Evolutionary conservation across 768 basidiomycete species (phyloP), one percentile per base, ranked within the genome.

Genomic region (Mrakia hoshinonis): DNA sequence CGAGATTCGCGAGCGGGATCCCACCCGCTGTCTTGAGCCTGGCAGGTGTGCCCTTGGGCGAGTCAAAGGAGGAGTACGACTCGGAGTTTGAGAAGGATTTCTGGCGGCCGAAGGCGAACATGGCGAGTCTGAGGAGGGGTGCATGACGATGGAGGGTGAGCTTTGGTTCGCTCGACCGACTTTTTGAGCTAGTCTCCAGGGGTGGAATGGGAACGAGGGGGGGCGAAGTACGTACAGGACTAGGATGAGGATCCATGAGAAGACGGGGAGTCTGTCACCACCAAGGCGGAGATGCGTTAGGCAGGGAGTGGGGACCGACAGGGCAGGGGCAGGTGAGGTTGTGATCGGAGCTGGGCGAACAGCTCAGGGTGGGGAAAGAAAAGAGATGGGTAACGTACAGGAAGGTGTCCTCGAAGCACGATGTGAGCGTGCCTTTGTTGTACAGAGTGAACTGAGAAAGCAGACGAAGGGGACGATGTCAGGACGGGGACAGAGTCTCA

Each of bases 161-260:
- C 29, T 29, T 12, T 2, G 55, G 55, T 4, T 7, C 36, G 58
- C 29, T 31, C n/a, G 9, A 24, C 29, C 13, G 10, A 20, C 4
- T 5, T 34, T 34, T 34, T 54, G 24, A 24, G 52, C 9, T 12
- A 26, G 24, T 15, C n/a, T 24, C 49, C 20, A 54, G 51, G 13
- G 18, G 51, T n/a, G 29, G 54, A 31, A 29, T 58, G 15, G 3
- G 54, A 2, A 15, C 11, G 26, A 29, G 58, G 15, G 58, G 36
- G 36, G 15, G 15, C 7, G 43, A 39, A 11, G 49, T 29, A 22
- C 58, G 10, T 39, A 61, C 58, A 61, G 34, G 34, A 61, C 36
- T 31, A 61, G 58, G 36, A 61, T 61, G 58, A 61, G 36, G 22
- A 61, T 34, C 58, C 58, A 61, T 4, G 58, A 36, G 58, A 61